phyloP scores from a whole-genome alignment of 257 asterid genomes.

The Rauvolfia tetraphylla region DNA sequence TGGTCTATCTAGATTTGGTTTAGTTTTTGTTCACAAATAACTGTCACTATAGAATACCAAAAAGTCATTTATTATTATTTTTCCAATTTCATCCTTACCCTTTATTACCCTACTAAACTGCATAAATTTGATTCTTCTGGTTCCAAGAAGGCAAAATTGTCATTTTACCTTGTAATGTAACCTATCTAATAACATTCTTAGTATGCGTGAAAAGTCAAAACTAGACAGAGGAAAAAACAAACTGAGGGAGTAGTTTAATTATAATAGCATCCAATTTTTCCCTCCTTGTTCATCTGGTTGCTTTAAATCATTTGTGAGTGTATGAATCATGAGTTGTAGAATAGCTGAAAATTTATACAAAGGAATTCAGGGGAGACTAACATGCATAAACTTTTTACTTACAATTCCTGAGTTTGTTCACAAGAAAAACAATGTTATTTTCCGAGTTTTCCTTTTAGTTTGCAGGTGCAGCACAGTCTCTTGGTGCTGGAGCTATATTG shows the following conservation, averaged over 20 bases:
- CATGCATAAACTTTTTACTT: neutral
- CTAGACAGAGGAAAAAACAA: too few relatives aligned
- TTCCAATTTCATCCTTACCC: too few relatives aligned
- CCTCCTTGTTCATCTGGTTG: neutral
- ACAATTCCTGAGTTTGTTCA: neutral
- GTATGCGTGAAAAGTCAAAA: too few relatives aligned
- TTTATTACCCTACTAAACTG: too few relatives aligned
- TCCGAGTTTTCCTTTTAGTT: constrained; percentile 39
- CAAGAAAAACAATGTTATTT: neutral
- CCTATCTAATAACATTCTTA: too few relatives aligned
- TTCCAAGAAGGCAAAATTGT: too few relatives aligned
- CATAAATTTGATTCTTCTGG: too few relatives aligned
- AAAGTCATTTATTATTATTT: too few relatives aligned
- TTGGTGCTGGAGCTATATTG: constrained; percentile 90
- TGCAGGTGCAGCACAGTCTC: constrained; percentile 97
- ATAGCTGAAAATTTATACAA: neutral
- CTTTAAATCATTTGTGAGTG: neutral
- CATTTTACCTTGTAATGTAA: too few relatives aligned
- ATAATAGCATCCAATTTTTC: neutral
- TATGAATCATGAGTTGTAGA: neutral
- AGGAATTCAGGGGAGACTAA: neutral
- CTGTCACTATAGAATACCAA: too few relatives aligned
- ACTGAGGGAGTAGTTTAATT: neutral
- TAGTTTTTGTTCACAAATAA: too few relatives aligned
- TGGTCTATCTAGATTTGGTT: too few relatives aligned